Evolutionary conservation across 257 asterid genomes (phyloP), one percentile per base, ranked within the genome.

Genomic region (Solanum acaule): DNA sequence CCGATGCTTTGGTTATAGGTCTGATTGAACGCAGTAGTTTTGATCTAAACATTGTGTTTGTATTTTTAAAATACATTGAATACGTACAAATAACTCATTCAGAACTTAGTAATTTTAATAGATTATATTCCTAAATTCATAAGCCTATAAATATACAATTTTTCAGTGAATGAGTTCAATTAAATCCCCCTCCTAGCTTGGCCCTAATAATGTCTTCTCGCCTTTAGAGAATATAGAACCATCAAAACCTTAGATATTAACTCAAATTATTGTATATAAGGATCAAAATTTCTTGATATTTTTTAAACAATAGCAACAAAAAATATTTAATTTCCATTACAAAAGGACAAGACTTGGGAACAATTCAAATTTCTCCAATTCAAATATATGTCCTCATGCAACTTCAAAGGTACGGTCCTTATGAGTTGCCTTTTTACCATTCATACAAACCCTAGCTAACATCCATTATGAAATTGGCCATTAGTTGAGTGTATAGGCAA

Each of bases 391-490:
- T 35, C 38, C 87, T 85, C 87, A 85, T 65, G 65, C 65, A 56
- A 56, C 63, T 85, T 85, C 79, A 67, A 37, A 85, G 61, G 9
- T 67, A 85, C 18, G 78, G 78, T 46, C 40, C 68, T 27, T 34
- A 33, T 33, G 87, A 67, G 20, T 65, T 84, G 87, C 87, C 87
- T 67, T 56, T 61, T 56, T 61, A 84, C 76, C 44, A 61, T 77
- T 81, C 68, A 29, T 81, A 49, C 10, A 44, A 81, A 46, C 68
- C 81, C 87, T 85, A 85, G 79, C 87, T 85, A 85, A 78, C 81
- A 85, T 71, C 79, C 87, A 85, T 49, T 31, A 67, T 67, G 59
- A 27, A 81, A 81, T 85, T 85, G 87, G 75, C 65, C 25, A 38
- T 38, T 65, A 65, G 77, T 65, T 77, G 81, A n/a, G 61, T 37